These are phyloP conservation scores for Boletellus ananas DNA, from an alignment of 768 basidiomycete genomes.

Conservation along the genomic window DNA sequence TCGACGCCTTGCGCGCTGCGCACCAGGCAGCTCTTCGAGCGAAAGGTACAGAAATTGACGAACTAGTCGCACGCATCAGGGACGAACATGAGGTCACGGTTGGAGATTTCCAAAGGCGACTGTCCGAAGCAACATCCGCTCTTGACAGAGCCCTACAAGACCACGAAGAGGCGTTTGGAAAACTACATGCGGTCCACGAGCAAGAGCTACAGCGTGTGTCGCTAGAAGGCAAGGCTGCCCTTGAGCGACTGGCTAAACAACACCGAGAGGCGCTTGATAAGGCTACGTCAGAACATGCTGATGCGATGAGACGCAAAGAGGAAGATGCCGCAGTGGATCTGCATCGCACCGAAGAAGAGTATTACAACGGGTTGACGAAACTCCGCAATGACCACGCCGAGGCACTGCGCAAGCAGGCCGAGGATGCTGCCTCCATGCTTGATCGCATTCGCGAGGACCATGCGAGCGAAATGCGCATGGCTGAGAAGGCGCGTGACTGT, in stretches of 20 bases:
- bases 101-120: conserved; percentile 39
- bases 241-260: conserved; percentile 48
- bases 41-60: conserved; percentile 42
- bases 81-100: conserved; percentile 45
- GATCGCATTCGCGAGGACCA: conserved; percentile 77
- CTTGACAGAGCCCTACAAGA: conserved; percentile 51
- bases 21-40: conserved; percentile 43
- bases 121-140: conserved; percentile 39
- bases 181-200: conserved; percentile 51
- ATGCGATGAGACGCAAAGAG: conserved; percentile 56
- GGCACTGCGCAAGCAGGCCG: conserved; percentile 56
- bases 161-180: conserved; percentile 58
- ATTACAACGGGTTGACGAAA: conserved; percentile 75
- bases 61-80: conserved; percentile 43
- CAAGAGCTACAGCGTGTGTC: conserved; percentile 50
- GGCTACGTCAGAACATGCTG: conserved; percentile 50
- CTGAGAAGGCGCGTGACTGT: conserved; percentile 72
- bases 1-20: conserved; percentile 44
- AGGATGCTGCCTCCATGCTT: conserved; percentile 58
- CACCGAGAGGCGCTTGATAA: conserved; percentile 52
- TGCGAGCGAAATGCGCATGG: conserved; percentile 64
- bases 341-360: conserved; percentile 73
- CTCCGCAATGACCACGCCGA: conserved; percentile 70
- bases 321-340: conserved; percentile 54
- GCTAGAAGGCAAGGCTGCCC: conserved; percentile 49